phyloP scores from a whole-genome alignment of 2,329 filamentous ascomycete genomes.

The Corynespora cassiicola region DNA sequence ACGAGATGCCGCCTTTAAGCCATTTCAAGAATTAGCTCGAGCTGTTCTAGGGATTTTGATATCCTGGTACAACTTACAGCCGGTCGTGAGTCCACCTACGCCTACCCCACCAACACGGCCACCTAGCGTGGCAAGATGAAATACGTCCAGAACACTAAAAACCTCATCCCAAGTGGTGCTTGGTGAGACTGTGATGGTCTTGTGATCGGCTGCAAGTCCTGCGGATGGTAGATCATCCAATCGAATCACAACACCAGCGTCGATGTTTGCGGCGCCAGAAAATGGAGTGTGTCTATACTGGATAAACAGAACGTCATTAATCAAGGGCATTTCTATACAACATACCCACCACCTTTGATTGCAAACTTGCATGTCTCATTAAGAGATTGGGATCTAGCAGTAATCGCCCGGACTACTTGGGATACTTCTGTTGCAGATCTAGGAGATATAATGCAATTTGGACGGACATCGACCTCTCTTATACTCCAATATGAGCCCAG shows the following conservation, averaged over 20 bases:
- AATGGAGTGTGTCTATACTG: slow-evolving; percentile 1
- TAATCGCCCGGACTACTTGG: slow-evolving; percentile 1
- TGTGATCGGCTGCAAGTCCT: background rate
- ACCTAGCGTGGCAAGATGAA: slow-evolving; percentile 3
- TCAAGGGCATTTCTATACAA: background rate
- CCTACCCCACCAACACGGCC: slow-evolving; percentile 4
- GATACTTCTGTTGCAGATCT: slow-evolving; percentile 3
- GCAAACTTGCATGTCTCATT: slow-evolving; percentile 1
- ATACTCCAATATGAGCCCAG: slow-evolving; percentile 1
- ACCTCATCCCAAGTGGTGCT: slow-evolving; percentile 3
- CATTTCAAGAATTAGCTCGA: no score
- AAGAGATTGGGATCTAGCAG: background rate
- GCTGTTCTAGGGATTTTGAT: no score
- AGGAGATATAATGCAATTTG: slow-evolving; percentile 1
- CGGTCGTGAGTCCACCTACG: slow-evolving; percentile 3
- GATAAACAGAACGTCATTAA: background rate
- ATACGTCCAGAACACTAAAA: background rate
- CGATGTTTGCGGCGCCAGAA: slow-evolving; percentile 2
- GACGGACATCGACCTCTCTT: slow-evolving; percentile 1
- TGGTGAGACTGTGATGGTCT: slow-evolving; percentile 3
- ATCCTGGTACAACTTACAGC: slow-evolving; percentile 6
- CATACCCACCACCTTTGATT: slow-evolving; percentile 4
- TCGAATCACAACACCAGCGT: slow-evolving; percentile 1
- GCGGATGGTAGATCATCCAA: background rate
- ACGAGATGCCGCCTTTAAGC: slow-evolving; percentile 5